Percentiles rank a stretch among this genome's conserved stretches.
These are phyloP conservation scores for Pseudogymnoascus sp. DNA, from an alignment of 2,329 filamentous ascomycete genomes.

Conservation along the genomic window DNA sequence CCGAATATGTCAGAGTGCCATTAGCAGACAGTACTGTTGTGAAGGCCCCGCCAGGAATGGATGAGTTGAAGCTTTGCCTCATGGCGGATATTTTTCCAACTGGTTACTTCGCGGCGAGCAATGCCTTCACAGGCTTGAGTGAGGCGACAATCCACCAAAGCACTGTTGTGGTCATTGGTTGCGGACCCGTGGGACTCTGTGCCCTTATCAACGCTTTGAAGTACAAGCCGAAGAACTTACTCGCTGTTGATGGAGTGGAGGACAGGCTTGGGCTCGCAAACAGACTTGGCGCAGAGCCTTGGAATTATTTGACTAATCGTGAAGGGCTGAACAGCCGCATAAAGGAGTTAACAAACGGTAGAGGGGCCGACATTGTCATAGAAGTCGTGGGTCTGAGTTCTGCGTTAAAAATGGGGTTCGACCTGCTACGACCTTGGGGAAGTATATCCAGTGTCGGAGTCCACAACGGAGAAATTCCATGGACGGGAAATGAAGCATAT, in stretches of 20 bases:
- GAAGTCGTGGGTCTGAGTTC: conserved; percentile 38
- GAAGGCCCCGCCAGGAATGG: conserved; percentile 62
- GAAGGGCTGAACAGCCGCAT: conserved; percentile 21
- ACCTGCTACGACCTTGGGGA: conserved; percentile 43
- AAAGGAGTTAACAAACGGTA: conserved; percentile 36
- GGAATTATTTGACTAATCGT: conserved; percentile 31
- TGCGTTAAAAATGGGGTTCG: conserved; percentile 42
- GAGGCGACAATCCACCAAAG: conserved; percentile 30
- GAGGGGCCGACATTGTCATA: conserved; percentile 48
- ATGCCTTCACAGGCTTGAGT: conserved; percentile 43
- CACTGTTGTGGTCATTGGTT: conserved; percentile 44
- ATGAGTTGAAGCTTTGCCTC: conserved; percentile 52
- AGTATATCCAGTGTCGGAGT: conserved; percentile 41
- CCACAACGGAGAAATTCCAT: conserved; percentile 41
- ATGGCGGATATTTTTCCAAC: conserved; percentile 50
- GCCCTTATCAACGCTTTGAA: conserved; percentile 43
- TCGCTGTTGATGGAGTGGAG: conserved; percentile 44
- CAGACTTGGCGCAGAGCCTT: conserved; percentile 39
- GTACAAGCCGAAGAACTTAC: conserved; percentile 43
- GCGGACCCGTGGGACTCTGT: conserved; percentile 46
- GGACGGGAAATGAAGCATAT: conserved; percentile 37
- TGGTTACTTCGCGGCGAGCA: conserved; percentile 59
- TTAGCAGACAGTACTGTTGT: conserved; percentile 70
- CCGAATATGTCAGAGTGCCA: conserved; percentile 72
- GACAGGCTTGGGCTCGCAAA: conserved; percentile 39